A percentile compares a stretch with the other conserved stretches of the same genome.
Evolutionary conservation across 2,329 filamentous ascomycete genomes (phyloP).

Genomic region (Xylariaceae sp.): DNA sequence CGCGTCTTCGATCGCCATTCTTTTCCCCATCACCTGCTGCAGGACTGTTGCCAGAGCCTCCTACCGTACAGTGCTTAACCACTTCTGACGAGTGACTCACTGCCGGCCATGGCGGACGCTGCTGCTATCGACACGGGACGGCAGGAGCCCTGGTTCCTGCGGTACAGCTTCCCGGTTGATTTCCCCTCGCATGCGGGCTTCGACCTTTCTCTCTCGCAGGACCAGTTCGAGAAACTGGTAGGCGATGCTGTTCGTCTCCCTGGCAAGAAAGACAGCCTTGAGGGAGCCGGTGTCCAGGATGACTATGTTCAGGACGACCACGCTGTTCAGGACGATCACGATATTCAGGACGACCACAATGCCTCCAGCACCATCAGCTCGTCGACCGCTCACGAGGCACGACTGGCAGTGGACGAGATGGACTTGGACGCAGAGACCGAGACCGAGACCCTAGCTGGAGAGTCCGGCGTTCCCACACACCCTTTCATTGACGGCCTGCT

Average conservation of each 20-base stretch:
- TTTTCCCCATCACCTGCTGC: too few species aligned
- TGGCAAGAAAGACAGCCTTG: background rate
- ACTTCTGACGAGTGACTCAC: too few species aligned
- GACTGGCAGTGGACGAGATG: background rate
- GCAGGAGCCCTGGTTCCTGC: conserved; percentile 12
- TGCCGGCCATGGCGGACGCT: too few species aligned
- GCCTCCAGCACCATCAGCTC: background rate
- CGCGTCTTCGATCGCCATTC: too few species aligned
- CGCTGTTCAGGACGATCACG: background rate
- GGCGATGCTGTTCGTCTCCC: conserved; percentile 1
- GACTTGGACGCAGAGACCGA: conserved; percentile 1
- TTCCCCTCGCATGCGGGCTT: conserved; percentile 9
- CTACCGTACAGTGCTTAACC: too few species aligned
- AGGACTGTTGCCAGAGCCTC: too few species aligned
- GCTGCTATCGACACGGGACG: too few species aligned
- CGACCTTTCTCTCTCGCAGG: conserved; percentile 5
- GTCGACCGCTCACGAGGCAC: background rate
- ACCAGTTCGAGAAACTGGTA: conserved; percentile 6
- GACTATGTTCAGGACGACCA: background rate
- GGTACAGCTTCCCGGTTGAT: conserved; percentile 4
- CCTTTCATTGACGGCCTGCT: conserved; percentile 30
- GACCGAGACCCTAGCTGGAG: background rate
- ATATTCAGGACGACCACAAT: background rate
- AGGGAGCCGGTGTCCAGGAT: background rate
- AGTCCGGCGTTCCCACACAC: conserved; percentile 4